Base-by-base conservation (phyloP, 371 early-diverging fungal genomes). In the Mortierella sp. region DNA sequence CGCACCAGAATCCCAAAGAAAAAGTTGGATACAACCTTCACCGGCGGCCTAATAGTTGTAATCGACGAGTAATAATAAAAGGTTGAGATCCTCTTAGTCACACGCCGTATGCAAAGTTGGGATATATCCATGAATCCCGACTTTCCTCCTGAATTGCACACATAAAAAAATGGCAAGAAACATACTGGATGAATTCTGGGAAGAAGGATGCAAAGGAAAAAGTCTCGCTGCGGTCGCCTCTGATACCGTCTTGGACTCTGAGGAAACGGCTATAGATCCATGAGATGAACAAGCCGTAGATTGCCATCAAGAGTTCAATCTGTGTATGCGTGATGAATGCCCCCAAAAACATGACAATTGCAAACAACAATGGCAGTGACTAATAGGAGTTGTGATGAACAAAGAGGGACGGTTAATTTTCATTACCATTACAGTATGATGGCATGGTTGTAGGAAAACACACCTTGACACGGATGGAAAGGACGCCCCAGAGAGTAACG, bases 221-320 rank as follows among this genome's bases (percentile, higher is more conserved):
- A 6, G 96, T 92, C 73, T 96, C 96, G 75, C 93, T 92, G 38
- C 94, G 92, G 83, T 95, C 96, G 19, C 97, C 97, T 71, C 90
- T 90, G 48, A 95, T 91, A 48, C 96, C 96, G 87, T 95, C 96
- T 78, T 95, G 94, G 45, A 91, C 81, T 76, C 94, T 95, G 89
- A 93, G 95, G 89, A 95, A 96, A 21, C 97, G 93, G 60, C 94
- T 91, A 84, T 96, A 96, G 6, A 94, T 78, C 97, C 97, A 97
- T 26, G 94, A 91, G 55, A 92, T 90, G 2, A 93, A 87, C 77
- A 93, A 92, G 9, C 95, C 96, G 74, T 91, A 93, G 72, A 92
- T 85, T 13, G 93, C 92, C 70, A 94, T 84, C 77, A 89, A 86
- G 71, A 91, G 88, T 44, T 88, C 78, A 3, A 88, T 73, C 48